Percentiles rank a stretch among this genome's conserved stretches.
Evolutionary conservation across 345 rosid genomes (phyloP).

Genomic region (Camelina hispida): DNA sequence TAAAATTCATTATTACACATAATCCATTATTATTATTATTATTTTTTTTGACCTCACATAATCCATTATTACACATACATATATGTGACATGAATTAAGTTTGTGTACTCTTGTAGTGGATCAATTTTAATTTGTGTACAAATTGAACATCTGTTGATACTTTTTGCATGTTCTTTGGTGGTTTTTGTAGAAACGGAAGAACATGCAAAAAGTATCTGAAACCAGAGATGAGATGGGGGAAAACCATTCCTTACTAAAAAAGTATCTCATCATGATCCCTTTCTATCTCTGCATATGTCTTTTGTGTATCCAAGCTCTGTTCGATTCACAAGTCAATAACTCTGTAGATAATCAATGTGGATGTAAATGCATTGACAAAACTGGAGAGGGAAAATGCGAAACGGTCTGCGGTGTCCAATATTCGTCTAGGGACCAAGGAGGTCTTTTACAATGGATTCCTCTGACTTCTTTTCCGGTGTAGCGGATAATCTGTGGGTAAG

Average conservation of each 20-base stretch:
- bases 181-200: conserved; percentile 14
- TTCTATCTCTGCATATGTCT: conserved; percentile 68
- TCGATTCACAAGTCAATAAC: conserved; percentile 46
- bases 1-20: no score
- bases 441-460: conserved; percentile 44
- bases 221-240: no score
- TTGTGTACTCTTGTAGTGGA: no score
- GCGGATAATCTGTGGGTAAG: conserved; percentile 58
- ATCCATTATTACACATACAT: no score
- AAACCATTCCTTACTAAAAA: no score
- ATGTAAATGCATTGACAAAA: conserved; percentile 51
- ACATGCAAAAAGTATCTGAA: no score
- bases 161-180: no score
- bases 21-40: no score
- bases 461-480: conserved; percentile 44
- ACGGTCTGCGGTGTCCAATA: conserved; percentile 58
- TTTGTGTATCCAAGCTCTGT: conserved; percentile 49
- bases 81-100: no score
- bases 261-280: conserved; percentile 74
- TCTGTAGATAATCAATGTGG: conserved; percentile 54
- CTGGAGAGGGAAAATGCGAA: conserved; percentile 56
- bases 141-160: no score
- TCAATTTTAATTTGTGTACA: no score
- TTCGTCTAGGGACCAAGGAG: conserved; percentile 26
- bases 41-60: no score